Evolutionary conservation across 495 filamentous ascomycete species (phyloP).

Genomic region (Elasticomyces elasticus): DNA sequence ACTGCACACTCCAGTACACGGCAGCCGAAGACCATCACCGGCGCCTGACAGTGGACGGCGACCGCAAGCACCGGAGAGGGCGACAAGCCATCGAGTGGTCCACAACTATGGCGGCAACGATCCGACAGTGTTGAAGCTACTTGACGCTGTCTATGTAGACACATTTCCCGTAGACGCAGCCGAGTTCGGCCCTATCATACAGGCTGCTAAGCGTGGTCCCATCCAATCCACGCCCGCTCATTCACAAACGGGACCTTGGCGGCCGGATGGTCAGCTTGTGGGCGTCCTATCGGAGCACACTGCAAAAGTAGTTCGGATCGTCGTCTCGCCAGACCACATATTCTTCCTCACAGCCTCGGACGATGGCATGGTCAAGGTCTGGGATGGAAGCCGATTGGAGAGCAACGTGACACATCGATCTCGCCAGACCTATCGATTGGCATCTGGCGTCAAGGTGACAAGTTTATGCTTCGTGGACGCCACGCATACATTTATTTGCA

Average conservation of each 20-base stretch:
- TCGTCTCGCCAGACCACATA: slow-evolving; percentile 76
- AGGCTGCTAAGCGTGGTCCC: slow-evolving; percentile 55
- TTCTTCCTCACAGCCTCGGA: slow-evolving; percentile 94
- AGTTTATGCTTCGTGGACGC: slow-evolving; percentile 85
- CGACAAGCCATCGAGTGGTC: slow-evolving; percentile 24
- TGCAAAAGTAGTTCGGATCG: slow-evolving; percentile 69
- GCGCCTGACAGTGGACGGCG: not conserved
- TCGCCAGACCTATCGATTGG: slow-evolving; percentile 76
- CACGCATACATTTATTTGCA: slow-evolving; percentile 85
- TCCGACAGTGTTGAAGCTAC: slow-evolving; percentile 71
- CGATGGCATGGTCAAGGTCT: slow-evolving; percentile 84
- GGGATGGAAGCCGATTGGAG: slow-evolving; percentile 85
- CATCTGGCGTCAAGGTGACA: slow-evolving; percentile 57
- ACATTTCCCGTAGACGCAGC: slow-evolving; percentile 75
- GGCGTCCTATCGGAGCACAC: slow-evolving; percentile 83
- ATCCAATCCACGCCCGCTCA: slow-evolving; percentile 48
- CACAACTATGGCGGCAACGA: slow-evolving; percentile 70
- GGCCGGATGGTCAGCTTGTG: slow-evolving; percentile 71
- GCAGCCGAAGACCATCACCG: slow-evolving; percentile 13
- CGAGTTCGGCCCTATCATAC: slow-evolving; percentile 73
- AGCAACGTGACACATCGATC: slow-evolving; percentile 78
- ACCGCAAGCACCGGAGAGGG: not conserved
- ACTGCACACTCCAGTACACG: slow-evolving; percentile 6
- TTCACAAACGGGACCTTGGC: slow-evolving; percentile 54
- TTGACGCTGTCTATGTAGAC: slow-evolving; percentile 82